Base-by-base conservation (phyloP, 140 eudicot species). In the Stevia rebaudiana region DNA sequence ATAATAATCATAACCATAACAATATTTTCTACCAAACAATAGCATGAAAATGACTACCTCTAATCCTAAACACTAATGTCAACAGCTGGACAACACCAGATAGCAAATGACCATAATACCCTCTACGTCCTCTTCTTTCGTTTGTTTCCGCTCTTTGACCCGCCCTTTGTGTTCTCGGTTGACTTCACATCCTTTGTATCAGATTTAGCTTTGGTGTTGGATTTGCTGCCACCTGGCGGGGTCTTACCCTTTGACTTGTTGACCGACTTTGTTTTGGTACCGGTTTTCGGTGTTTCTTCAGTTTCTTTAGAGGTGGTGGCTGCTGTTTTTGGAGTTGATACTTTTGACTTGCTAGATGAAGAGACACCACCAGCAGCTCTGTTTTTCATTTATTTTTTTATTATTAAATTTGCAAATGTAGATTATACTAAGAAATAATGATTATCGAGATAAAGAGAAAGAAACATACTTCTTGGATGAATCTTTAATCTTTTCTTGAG, bases 131-230 rank as follows among this genome's bases (percentile, higher is more conserved):
- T 64, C 80, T 78, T 70, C 74, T 64, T 77, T n/a, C 88, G 77
- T 63, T 82, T 90, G 84, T 90, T 83, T 40, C 80, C 80, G 9
- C 71, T 74, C 67, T 78, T 85, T 18, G 84, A 30, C 57, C 77
- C 85, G 68, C 17, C 42, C 79, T 77, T 81, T 76, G 78, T 63
- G 18, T 15, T 40, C 51, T 73, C 81, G 6, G 68, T 48, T 11
- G 78, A 74, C 71, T 81, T 82, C 35, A 63, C 53, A 49, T 47
- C 68, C 61, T 89, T 83, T 36, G 19, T 79, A 75, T 82, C 59
- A 11, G 85, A 69, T 79, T 84, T 90, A 18, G 17, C 75, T 51
- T 76, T 79, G n/a, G 70, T 21, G 67, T 65, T 72, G 22, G 70
- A 61, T 40, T 78, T 69, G 76, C 71, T 59, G 67, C 79, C 77